phyloP scores from a whole-genome alignment of 139 green algal species.

The Chlorella sorokiniana region DNA sequence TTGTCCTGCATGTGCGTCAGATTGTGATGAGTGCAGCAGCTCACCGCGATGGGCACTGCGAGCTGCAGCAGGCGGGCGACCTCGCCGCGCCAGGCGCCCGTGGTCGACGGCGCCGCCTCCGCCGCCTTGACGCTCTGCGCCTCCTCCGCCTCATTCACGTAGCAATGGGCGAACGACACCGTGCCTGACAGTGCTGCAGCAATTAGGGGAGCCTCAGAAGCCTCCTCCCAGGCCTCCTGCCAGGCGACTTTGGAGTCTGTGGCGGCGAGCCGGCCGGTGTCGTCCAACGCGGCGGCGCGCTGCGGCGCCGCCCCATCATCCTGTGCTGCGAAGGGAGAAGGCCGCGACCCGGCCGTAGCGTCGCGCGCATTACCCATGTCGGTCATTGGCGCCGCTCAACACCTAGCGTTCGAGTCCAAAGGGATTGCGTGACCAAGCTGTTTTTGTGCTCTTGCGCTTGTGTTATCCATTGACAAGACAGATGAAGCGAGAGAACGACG shows the following conservation, averaged over 20 bases:
- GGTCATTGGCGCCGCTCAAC: too few species aligned
- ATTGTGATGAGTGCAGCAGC: too few species aligned
- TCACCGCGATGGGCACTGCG: slow-evolving; percentile 9
- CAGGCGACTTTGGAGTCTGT: background rate
- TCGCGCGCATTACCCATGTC: too few species aligned
- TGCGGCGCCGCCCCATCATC: too few species aligned
- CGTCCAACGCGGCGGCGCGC: background rate
- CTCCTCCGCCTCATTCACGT: background rate
- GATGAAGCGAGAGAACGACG: too few species aligned
- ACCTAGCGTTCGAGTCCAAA: too few species aligned
- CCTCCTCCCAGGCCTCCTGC: background rate
- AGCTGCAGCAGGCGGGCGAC: background rate
- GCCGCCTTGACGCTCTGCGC: background rate
- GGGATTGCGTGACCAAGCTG: too few species aligned
- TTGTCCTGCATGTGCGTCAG: too few species aligned
- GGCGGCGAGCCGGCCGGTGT: background rate
- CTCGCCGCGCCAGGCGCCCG: background rate
- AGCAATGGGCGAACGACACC: background rate
- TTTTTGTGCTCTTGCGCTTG: too few species aligned
- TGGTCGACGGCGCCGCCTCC: background rate
- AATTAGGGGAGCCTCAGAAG: background rate
- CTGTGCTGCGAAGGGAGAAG: too few species aligned
- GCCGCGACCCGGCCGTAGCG: too few species aligned
- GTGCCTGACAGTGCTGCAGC: background rate
- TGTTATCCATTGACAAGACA: too few species aligned